Conservation (phyloP, 2,329 filamentous ascomycete species). For the Aureobasidium sp. region DNA sequence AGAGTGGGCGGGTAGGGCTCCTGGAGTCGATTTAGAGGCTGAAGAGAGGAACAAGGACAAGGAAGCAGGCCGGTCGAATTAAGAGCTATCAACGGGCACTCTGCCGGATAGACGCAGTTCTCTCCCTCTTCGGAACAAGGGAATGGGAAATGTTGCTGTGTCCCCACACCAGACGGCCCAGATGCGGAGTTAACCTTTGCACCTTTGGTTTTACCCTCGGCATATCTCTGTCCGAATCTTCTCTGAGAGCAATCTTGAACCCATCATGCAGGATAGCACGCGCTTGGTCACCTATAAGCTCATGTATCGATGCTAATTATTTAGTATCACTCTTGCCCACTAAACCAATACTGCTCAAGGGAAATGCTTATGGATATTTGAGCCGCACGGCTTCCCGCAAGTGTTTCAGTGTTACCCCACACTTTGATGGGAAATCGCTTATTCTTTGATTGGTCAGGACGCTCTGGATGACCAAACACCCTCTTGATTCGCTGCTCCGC, state of each 20-base stretch:
- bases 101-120: background rate
- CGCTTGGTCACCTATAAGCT: background rate
- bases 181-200: background rate
- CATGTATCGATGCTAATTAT: too few relatives aligned
- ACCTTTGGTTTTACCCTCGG: conserved; percentile 8
- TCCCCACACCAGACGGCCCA: background rate
- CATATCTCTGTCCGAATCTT: background rate
- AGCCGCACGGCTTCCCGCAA: background rate
- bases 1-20: background rate
- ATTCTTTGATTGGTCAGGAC: background rate
- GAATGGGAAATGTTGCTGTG: background rate
- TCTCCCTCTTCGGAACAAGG: conserved; percentile 10
- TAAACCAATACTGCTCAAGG: background rate
- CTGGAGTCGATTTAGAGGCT: background rate
- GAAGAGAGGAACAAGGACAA: background rate
- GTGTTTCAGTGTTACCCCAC: background rate
- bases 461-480: background rate
- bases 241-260: background rate
- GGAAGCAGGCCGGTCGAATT: background rate
- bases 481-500: background rate
- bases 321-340: too few relatives aligned
- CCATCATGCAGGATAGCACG: background rate
- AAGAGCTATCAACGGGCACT: background rate
- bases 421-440: background rate
- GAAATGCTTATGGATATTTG: too few relatives aligned